These are phyloP conservation scores for Pleurotus eryngii DNA, from an alignment of 768 basidiomycete species.

Conservation along the genomic window DNA sequence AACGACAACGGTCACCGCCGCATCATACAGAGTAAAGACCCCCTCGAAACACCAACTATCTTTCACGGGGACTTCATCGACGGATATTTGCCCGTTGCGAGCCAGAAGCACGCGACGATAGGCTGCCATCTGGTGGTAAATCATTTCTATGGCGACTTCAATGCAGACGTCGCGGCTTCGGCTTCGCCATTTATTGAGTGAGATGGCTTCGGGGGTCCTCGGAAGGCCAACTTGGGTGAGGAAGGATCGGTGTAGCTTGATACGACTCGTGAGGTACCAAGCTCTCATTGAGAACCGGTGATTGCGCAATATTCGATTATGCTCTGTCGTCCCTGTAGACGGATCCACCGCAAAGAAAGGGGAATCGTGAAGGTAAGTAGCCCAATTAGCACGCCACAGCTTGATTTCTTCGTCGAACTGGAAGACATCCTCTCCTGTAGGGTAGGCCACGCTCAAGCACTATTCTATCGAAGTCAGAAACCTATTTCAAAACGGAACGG, in stretches of 20 bases:
- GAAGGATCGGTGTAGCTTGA: slow-evolving; percentile 43
- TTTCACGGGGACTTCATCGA: slow-evolving; percentile 17
- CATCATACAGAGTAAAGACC: slow-evolving; percentile 44
- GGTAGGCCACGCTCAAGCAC: slow-evolving; percentile 34
- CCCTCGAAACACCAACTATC: slow-evolving; percentile 40
- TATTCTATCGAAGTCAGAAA: slow-evolving; percentile 10
- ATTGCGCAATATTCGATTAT: slow-evolving; percentile 25
- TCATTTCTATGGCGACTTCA: slow-evolving; percentile 35
- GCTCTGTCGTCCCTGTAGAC: slow-evolving; percentile 26
- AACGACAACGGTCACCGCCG: slow-evolving; percentile 41
- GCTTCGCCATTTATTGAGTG: slow-evolving; percentile 25
- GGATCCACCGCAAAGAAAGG: slow-evolving; percentile 22
- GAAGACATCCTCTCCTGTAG: slow-evolving; percentile 32
- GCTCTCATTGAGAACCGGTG: slow-evolving; percentile 43
- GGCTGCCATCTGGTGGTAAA: slow-evolving; percentile 39
- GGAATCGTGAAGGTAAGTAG: slow-evolving; percentile 35
- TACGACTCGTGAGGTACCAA: slow-evolving; percentile 43
- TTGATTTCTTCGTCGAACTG: slow-evolving; percentile 41
- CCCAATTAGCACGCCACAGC: slow-evolving; percentile 40
- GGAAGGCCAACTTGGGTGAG: slow-evolving; percentile 31
- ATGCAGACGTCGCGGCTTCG: slow-evolving; percentile 32
- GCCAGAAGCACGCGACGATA: slow-evolving; percentile 23
- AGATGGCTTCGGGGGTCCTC: slow-evolving; percentile 16
- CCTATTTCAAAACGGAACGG: neutral
- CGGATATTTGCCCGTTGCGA: slow-evolving; percentile 16